A percentile compares a stretch with the other conserved stretches of the same genome.
phyloP scores from a whole-genome alignment of 2,329 filamentous ascomycete species.

The Penicillium occitanis region DNA sequence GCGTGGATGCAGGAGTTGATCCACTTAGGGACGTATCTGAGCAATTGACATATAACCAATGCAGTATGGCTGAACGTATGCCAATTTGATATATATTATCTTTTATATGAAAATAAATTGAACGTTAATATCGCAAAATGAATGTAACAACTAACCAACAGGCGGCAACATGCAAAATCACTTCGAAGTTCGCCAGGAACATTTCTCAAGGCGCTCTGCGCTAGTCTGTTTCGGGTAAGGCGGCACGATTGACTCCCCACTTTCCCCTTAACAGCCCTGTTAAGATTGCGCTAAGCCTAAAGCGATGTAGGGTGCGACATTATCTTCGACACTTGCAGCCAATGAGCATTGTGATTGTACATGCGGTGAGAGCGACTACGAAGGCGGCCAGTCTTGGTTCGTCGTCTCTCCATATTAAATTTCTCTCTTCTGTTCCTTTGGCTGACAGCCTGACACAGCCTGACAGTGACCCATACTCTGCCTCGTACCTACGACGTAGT shows the following conservation, averaged over 20 bases:
- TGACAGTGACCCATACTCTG: too few relatives aligned
- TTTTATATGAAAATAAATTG: background rate
- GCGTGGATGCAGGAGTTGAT: slow-evolving; percentile 15
- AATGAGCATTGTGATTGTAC: background rate
- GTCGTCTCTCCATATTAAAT: background rate
- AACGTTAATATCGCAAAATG: background rate
- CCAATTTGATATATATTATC: background rate
- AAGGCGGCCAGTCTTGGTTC: background rate
- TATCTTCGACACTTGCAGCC: background rate
- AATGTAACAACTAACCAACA: background rate
- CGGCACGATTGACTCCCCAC: background rate
- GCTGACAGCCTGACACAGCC: background rate
- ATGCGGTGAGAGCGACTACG: background rate
- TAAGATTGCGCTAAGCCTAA: background rate
- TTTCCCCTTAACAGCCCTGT: background rate
- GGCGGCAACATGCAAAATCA: background rate
- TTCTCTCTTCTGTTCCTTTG: background rate
- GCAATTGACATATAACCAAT: background rate
- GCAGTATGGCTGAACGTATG: background rate
- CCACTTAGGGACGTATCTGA: background rate
- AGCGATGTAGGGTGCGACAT: background rate
- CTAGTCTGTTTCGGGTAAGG: background rate
- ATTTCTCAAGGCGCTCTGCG: background rate
- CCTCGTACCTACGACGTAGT: background rate
- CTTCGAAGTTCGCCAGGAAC: background rate